Evolutionary conservation across 2,329 filamentous ascomycete species (phyloP).

Genomic region (Macrophomina phaseolina): DNA sequence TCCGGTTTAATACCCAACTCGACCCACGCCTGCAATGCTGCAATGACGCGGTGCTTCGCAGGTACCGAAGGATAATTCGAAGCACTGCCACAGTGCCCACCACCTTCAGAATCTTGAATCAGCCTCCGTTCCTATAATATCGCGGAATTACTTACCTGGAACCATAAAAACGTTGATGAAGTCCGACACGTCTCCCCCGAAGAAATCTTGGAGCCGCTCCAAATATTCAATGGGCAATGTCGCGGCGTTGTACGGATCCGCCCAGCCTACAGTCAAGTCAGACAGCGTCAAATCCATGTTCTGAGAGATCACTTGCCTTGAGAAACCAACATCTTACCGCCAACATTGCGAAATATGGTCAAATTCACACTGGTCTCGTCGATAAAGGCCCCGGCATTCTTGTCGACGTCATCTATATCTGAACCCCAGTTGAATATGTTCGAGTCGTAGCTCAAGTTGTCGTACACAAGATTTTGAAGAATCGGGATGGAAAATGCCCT

Average conservation of each 20-base stretch:
- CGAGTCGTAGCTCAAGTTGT: slow-evolving; percentile 45
- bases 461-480: slow-evolving; percentile 51
- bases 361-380: slow-evolving; percentile 45
- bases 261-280: slow-evolving; percentile 22
- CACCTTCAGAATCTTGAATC: slow-evolving; percentile 4
- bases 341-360: slow-evolving; percentile 36
- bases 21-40: slow-evolving; percentile 23
- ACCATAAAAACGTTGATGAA: slow-evolving; percentile 28
- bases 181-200: slow-evolving; percentile 13
- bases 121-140: background rate
- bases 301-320: slow-evolving; percentile 36
- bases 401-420: slow-evolving; percentile 43
- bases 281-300: background rate
- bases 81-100: slow-evolving; percentile 21
- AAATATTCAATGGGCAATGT: slow-evolving; percentile 22
- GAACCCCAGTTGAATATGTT: slow-evolving; percentile 45
- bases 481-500: slow-evolving; percentile 46
- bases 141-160: slow-evolving; percentile 10
- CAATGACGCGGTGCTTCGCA: slow-evolving; percentile 11
- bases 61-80: slow-evolving; percentile 18
- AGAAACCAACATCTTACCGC: slow-evolving; percentile 47
- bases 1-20: slow-evolving; percentile 21
- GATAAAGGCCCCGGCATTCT: slow-evolving; percentile 43
- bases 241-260: slow-evolving; percentile 27
- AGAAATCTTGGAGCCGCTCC: background rate